Base-by-base conservation (phyloP, 1,139 yeast species). In the Lodderomyces jiufengensis region DNA sequence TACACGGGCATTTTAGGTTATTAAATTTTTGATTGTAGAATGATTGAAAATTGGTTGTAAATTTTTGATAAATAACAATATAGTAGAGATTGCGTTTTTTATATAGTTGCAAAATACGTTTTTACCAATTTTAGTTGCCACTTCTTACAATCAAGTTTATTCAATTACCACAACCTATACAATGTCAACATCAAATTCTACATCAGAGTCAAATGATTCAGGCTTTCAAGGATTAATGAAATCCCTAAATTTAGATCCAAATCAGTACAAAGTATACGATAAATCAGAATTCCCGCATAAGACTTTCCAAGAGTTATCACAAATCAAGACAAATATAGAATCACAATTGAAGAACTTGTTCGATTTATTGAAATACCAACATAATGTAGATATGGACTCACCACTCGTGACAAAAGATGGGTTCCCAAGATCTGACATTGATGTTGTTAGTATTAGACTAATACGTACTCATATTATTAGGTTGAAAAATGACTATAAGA, bases 361-460 rank as follows among this genome's bases (percentile, higher is more conserved):
- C 46, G 64, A 59, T 36, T 42, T 65, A 12, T 49, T 70, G n/a
- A 44, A 43, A 8, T 44, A 50, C 29, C 52, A 57, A 28, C 63
- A 61, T 40, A 59, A 64, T 26, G 80, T 73, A 1, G 77, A 73
- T 44, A 78, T 87, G 88, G 57, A 70, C 13, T 80, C 94, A 0
- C 67, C 79, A 0, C 61, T 90, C 45, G 57, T 84, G 3, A 74
- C 84, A 0, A 43, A 51, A 0, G 95, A 90, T 50, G 97, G 97
- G 25, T 92, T 76, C 48, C 98, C 98, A 0, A 66, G 97, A 26
- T 62, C 70, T 11, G 97, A 92, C 53, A 73, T 90, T 23, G 95
- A 92, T 50, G 84, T 90, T 5, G 78, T 82, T 3, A 72, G 84
- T 26, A 65, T 80, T 2, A 63, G 94, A 36, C 61, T 75, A n/a